Evolutionary conservation across 768 basidiomycete genomes (phyloP), one percentile per base, ranked within the genome.

Genomic region (Suillus cothurnatus): DNA sequence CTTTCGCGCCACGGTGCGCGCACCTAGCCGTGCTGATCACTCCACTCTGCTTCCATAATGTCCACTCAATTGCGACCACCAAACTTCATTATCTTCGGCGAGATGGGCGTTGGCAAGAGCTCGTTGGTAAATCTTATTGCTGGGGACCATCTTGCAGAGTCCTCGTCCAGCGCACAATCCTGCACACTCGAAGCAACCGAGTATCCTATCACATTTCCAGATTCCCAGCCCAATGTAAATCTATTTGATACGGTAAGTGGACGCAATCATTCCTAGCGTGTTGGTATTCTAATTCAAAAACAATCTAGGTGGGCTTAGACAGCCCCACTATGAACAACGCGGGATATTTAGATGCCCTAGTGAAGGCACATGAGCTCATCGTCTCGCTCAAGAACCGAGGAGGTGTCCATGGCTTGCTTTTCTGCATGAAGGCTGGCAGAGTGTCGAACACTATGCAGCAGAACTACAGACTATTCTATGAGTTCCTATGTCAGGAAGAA

Each of bases 321-420:
- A 76, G 74, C 26, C 70, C 73, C 49, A 66, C 71, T 23, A 70
- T 71, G 62, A 73, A 70, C 1, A 68, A 74, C 53, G 34, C 36
- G 23, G 17, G 68, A 32, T 77, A 71, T 56, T 67, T 70, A 47
- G 67, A 68, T 17, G 70, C 74, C 6, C 68, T 80, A 50, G 71
- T 70, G 47, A 66, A 77, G 49, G 74, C 77, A 9, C 73, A 79
- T 26, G 63, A 55, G 41, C 61, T 84, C 17, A 70, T 84, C 67
- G 70, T 72, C 47, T 67, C 64, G 1, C 73, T 83, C 32, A 69
- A 77, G 21, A 61, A 59, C 36, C 67, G 66, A 3, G 77, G 71
- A 32, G 82, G 83, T 8, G 68, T 83, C 41, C 77, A 73, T 67
- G 75, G 84, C 34, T 74, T 83, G 23, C 66, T 83, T 32, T 74